Evolutionary conservation across 306 rosid species (phyloP), one percentile per base, ranked within the genome.

Genomic region (Malus sieversii): DNA sequence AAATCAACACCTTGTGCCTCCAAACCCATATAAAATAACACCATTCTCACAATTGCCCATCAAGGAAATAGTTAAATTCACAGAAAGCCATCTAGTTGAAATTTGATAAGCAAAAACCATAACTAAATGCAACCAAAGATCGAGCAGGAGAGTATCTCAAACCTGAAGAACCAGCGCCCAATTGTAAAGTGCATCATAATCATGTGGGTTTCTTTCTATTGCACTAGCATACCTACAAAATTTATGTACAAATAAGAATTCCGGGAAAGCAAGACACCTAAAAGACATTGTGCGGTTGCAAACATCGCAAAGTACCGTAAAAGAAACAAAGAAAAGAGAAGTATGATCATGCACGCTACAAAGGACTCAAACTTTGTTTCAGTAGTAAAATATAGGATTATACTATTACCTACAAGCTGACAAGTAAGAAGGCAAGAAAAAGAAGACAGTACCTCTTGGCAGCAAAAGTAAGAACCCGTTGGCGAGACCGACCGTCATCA

Each of bases 111-210:
- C 60, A 29, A 23, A 38, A 38, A 32, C 44, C 71, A 64, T 16
- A 55, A 74, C 44, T 58, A 71, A 72, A 75, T 64, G 27, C 71
- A 55, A 45, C 23, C 6, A 60, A 32, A 35, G 72, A 75, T 29
- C 29, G 67, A 74, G 81, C 30, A 44, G 84, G 77, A 74, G 29
- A 78, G 60, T 71, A 73, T 75, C 65, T 69, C 90, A 64, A 62
- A 95, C 97, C 99, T 95, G 99, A 77, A 92, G 99, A 19, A 96
- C 98, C 87, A 96, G 84, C 9, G 98, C 99, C 97, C 99, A 96
- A 71, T 92, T 96, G 88, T 96, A 96, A 5, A 96, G 88, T 20
- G 99, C 97, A 79, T 96, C 99, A 82, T 90, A 91, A 86, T 96
- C 99, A n/a, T 85, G 91, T 55, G 93, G 92, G 63, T 92, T 90